Evolutionary conservation across 768 basidiomycete species (phyloP).

Genomic region (Leccinum boreale): DNA sequence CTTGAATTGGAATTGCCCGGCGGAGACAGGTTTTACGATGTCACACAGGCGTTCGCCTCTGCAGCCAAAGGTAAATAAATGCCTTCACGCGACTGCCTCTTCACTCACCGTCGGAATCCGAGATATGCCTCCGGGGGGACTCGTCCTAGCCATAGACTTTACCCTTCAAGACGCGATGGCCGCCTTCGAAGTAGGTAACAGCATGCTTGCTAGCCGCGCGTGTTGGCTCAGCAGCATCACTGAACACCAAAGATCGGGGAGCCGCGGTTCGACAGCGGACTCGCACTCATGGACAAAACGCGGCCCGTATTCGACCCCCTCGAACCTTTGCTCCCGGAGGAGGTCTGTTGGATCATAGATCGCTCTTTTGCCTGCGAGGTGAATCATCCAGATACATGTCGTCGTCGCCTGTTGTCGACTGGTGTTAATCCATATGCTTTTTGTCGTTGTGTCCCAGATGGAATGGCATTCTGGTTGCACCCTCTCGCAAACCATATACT

Average conservation of each 20-base stretch:
- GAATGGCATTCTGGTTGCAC: conserved; percentile 84
- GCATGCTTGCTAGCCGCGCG: conserved; percentile 1
- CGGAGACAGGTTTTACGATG: conserved; percentile 59
- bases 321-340: conserved; percentile 63
- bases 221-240: conserved; percentile 10
- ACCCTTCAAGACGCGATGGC: conserved; percentile 90
- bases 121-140: conserved; percentile 63
- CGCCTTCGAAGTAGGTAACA: conserved; percentile 69
- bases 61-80: conserved; percentile 53
- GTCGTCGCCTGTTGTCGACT: neutral
- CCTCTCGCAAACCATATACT: conserved; percentile 84
- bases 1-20: conserved; percentile 43
- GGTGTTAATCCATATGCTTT: neutral
- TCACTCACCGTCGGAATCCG: conserved; percentile 17
- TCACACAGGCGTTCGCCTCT: conserved; percentile 55
- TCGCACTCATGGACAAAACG: conserved; percentile 43
- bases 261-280: conserved; percentile 83
- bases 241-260: conserved; percentile 76
- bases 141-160: conserved; percentile 68
- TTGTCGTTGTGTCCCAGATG: conserved; percentile 48
- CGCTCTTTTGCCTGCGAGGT: conserved; percentile 77
- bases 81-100: neutral
- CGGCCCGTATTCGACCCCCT: conserved; percentile 60
- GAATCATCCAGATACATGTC: conserved; percentile 20
- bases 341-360: conserved; percentile 89